Percentiles rank a stretch among this genome's conserved stretches.
phyloP scores from a whole-genome alignment of 2,329 filamentous ascomycete species.

The Alternaria arborescens region DNA sequence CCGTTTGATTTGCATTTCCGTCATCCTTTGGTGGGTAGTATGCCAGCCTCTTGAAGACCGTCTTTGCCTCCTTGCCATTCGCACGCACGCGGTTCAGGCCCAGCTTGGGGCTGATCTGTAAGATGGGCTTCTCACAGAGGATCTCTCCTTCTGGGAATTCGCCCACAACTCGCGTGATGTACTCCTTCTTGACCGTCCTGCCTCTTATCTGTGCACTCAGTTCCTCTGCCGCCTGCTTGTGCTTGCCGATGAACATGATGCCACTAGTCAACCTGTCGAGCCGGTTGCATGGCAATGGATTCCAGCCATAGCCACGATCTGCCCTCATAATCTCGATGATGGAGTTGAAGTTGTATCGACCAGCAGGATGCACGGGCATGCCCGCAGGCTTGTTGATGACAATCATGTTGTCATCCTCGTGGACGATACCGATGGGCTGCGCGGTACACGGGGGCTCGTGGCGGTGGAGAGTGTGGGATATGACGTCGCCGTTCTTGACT shows the following conservation, averaged over 20 bases:
- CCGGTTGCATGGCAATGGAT: conserved; percentile 83
- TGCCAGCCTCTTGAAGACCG: conserved; percentile 90
- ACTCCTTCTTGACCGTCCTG: conserved; percentile 91
- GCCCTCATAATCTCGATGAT: conserved; percentile 92
- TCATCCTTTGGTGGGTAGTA: conserved; percentile 75
- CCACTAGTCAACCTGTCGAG: conserved; percentile 93
- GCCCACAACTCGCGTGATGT: conserved; percentile 88
- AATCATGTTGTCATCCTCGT: conserved; percentile 92
- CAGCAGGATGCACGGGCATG: conserved; percentile 93
- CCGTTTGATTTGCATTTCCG: conserved; percentile 14
- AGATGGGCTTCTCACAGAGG: conserved; percentile 90
- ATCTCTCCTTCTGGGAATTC: conserved; percentile 91
- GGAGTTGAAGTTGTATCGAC: conserved; percentile 94
- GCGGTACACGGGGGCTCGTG: conserved; percentile 94
- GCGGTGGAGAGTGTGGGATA: conserved; percentile 92
- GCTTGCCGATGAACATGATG: conserved; percentile 97
- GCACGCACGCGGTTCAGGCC: conserved; percentile 94
- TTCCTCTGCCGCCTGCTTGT: conserved; percentile 77
- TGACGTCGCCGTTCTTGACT: conserved; percentile 86
- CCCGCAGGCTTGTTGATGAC: conserved; percentile 97
- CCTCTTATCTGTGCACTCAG: conserved; percentile 79
- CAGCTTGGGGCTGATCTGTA: conserved; percentile 93
- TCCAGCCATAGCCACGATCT: conserved; percentile 68
- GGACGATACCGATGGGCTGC: conserved; percentile 79
- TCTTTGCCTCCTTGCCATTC: conserved; percentile 87